Conservation (phyloP, 371 early-diverging fungal species). For the Capillidium rhysosporum region DNA sequence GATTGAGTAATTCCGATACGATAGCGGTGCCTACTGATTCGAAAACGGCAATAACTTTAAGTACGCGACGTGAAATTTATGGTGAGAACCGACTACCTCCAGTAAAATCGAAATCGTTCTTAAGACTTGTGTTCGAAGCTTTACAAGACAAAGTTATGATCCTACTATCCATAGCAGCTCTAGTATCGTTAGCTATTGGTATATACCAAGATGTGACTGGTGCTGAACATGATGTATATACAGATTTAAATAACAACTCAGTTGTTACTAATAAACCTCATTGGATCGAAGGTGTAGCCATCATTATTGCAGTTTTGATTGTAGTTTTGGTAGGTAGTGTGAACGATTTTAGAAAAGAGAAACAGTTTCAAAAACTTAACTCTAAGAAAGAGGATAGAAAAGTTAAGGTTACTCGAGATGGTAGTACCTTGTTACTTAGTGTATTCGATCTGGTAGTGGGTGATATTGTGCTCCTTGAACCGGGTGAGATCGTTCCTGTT, state of each 20-base stretch:
- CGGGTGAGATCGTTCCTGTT: conserved; percentile 82
- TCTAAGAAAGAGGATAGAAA: conserved; percentile 61
- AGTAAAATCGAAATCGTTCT: conserved; percentile 38
- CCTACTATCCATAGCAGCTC: conserved; percentile 54
- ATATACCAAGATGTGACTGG: conserved; percentile 53
- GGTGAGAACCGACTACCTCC: conserved; percentile 48
- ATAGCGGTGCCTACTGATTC: not conserved
- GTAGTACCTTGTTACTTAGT: conserved; percentile 54
- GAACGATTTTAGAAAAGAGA: conserved; percentile 74
- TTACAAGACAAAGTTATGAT: conserved; percentile 62
- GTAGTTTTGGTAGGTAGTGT: conserved; percentile 61
- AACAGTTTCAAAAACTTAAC: conserved; percentile 59
- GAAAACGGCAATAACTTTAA: not conserved
- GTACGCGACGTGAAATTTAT: conserved; percentile 17
- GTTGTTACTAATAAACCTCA: conserved; percentile 9
- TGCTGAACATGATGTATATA: conserved; percentile 18
- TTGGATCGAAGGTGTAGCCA: conserved; percentile 61
- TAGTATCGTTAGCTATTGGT: conserved; percentile 70
- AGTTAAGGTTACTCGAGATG: conserved; percentile 49
- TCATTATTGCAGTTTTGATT: conserved; percentile 57
- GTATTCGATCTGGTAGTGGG: conserved; percentile 75
- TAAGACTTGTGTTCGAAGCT: conserved; percentile 58
- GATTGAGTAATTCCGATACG: not conserved
- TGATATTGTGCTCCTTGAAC: conserved; percentile 77
- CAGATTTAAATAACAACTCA: conserved; percentile 15